Base-by-base conservation (phyloP, 2,329 filamentous ascomycete species). In the Amauroascus verrucosus region DNA sequence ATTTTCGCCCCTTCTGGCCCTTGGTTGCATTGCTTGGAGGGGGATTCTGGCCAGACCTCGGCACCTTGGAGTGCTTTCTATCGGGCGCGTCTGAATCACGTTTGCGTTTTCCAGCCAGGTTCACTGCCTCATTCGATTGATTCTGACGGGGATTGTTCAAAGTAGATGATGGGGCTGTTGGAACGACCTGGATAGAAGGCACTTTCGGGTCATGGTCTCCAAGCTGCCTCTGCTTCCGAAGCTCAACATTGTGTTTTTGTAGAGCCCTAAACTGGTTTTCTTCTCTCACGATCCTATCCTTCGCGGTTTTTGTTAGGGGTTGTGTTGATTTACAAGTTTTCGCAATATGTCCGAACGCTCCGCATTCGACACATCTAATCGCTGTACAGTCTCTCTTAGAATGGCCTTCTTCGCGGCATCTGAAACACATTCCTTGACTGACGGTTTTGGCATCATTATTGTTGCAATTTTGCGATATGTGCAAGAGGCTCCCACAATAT, bases 151-250 rank as follows among this genome's bases (percentile, higher is more conserved):
- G 52, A 26, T 28, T 48, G 51, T 18, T 58, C 53, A 13, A 53
- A n/a, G 30, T 56, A 54, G 56, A 45, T 9, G 54, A 11, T n/a
- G 62, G 49, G 2, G 57, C 51, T 33, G 57, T 60, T 16, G 56
- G 60, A 5, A 65, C 61, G 5, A 66, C 62, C 47, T 68, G 65
- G 48, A 72, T 63, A 14, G 61, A 54, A 4, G 74, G 74, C 13
- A 76, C 68, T 51, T 70, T 70, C 5, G 68, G 71, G 56, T 72
- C 69, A 59, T 75, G 72, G 6, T 67, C 68, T 33, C 70, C 71
- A 41, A 73, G 63, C 48, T 75, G 71, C 46, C 63, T 68, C 44
- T 67, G 62, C 18, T 67, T 68, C 53, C 70, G 69, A 38, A 65
- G 65, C 49, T 74, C 70, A 0, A 63, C 53, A 38, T 63, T 66